Conservation (phyloP, 768 basidiomycete species). For the Tulasnella sp. region DNA sequence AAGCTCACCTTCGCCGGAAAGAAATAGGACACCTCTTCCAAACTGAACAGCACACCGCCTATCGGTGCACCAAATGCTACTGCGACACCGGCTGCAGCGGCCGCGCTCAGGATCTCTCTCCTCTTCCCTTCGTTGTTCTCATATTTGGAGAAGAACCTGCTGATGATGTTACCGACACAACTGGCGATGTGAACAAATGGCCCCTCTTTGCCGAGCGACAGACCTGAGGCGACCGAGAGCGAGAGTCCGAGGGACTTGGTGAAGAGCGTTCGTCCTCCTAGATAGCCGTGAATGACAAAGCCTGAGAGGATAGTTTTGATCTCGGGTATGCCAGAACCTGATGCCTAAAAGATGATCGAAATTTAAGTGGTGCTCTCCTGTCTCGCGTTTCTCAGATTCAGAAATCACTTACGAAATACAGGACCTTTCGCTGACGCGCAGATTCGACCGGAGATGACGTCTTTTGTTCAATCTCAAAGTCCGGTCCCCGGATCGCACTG, state of each 20-base stretch:
- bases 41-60: constrained; percentile 80
- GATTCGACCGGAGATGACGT: constrained; percentile 13
- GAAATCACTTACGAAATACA: constrained; percentile 63
- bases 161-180: constrained; percentile 88
- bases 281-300: constrained; percentile 95
- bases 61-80: constrained; percentile 97
- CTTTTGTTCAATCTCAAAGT: not conserved
- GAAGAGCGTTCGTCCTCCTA: constrained; percentile 79
- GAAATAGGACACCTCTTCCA: constrained; percentile 94
- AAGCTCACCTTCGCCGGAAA: constrained; percentile 76
- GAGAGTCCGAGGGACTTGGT: constrained; percentile 85
- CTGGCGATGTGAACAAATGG: constrained; percentile 88
- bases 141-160: constrained; percentile 76
- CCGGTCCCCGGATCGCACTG: constrained; percentile 44
- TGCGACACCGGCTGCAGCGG: constrained; percentile 93
- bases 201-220: constrained; percentile 69
- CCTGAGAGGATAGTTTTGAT: constrained; percentile 94
- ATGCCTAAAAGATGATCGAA: constrained; percentile 43
- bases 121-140: constrained; percentile 96
- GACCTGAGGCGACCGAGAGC: constrained; percentile 82
- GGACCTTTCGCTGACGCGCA: constrained; percentile 41
- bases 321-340: constrained; percentile 93
- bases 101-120: constrained; percentile 88
- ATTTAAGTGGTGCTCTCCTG: not conserved
- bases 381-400: not conserved